These are phyloP conservation scores for Rhododendron griersonianum DNA, from an alignment of 148 eudicot species.

Conservation along the genomic window DNA sequence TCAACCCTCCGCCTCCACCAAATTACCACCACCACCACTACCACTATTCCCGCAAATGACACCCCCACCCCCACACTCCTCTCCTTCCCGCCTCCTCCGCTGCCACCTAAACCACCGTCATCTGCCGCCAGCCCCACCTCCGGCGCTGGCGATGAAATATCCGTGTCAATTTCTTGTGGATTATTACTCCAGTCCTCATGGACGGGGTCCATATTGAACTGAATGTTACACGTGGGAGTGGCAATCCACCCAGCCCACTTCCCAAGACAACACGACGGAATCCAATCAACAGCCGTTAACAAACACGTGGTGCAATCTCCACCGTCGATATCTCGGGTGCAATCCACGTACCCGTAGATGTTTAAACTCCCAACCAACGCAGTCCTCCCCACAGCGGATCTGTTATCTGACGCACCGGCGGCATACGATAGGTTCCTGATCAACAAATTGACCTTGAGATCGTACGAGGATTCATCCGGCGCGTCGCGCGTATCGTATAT, in stretches of 20 bases:
- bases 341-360: conserved; percentile 12
- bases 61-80: not conserved
- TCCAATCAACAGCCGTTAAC: not conserved
- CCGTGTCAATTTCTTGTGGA: not conserved
- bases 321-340: conserved; percentile 8
- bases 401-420: not conserved
- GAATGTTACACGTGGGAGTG: conserved; percentile 9
- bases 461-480: not conserved
- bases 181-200: conserved; percentile 1
- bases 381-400: conserved; percentile 3
- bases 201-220: conserved; percentile 5
- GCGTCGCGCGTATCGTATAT: not conserved
- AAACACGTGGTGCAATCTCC: not conserved
- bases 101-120: no score
- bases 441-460: not conserved
- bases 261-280: not conserved
- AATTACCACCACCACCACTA: not conserved
- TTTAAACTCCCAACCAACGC: not conserved
- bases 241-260: conserved; percentile 8
- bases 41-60: not conserved
- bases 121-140: no score
- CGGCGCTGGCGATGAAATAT: not conserved
- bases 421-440: not conserved
- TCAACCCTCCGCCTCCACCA: not conserved
- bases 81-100: not conserved